A percentile compares a stretch with the other conserved stretches of the same genome.
Evolutionary conservation across 2,329 filamentous ascomycete genomes (phyloP).

Genomic region (Fusarium decemcellulare): DNA sequence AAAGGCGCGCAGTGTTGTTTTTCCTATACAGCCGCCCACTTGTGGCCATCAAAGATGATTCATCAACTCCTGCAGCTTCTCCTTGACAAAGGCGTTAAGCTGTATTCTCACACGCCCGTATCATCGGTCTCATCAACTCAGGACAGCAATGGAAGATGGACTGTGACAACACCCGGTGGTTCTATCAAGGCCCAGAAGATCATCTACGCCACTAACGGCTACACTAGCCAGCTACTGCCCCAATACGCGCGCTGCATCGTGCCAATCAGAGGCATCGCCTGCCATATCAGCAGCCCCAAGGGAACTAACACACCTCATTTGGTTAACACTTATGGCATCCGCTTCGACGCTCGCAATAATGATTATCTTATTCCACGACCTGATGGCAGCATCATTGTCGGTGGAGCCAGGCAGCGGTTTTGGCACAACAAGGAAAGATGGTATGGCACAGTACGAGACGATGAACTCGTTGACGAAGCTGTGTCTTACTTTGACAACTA

Average conservation of each 20-base stretch:
- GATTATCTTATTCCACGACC: slow-evolving; percentile 59
- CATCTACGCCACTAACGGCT: slow-evolving; percentile 70
- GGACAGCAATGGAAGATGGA: slow-evolving; percentile 7
- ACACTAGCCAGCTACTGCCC: slow-evolving; percentile 73
- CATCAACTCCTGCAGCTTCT: slow-evolving; percentile 29
- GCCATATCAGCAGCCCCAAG: slow-evolving; percentile 46
- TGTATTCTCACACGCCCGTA: slow-evolving; percentile 34
- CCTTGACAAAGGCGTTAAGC: slow-evolving; percentile 16
- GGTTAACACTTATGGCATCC: slow-evolving; percentile 46
- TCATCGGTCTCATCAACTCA: slow-evolving; percentile 10
- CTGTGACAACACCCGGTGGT: background rate
- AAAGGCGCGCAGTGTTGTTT: slow-evolving; percentile 35
- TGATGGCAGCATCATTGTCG: slow-evolving; percentile 56
- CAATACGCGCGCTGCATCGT: slow-evolving; percentile 72
- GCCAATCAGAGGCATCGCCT: slow-evolving; percentile 67
- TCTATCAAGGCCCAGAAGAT: background rate
- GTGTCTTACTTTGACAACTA: slow-evolving; percentile 61
- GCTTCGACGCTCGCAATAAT: slow-evolving; percentile 35
- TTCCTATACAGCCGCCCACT: slow-evolving; percentile 35
- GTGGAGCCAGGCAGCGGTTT: slow-evolving; percentile 52
- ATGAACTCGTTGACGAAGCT: slow-evolving; percentile 57
- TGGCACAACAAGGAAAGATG: slow-evolving; percentile 53
- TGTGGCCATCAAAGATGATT: slow-evolving; percentile 35
- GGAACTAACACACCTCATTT: slow-evolving; percentile 38
- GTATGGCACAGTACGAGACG: slow-evolving; percentile 62